phyloP scores from a whole-genome alignment of 805 yeast genomes.

The Kazachstania taianensis region DNA sequence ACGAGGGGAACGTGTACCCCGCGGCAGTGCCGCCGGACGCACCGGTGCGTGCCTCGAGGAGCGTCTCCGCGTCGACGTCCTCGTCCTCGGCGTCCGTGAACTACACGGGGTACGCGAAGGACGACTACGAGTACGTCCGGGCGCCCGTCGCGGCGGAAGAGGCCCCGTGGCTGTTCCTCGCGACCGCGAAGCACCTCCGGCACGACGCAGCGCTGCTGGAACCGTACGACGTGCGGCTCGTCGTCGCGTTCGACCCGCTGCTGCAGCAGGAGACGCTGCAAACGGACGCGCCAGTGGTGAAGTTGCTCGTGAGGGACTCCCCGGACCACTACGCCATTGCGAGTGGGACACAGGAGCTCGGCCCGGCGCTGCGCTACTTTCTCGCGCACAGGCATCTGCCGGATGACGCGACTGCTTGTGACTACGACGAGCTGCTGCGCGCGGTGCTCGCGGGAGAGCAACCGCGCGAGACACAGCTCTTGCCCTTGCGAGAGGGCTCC shows the following conservation, averaged over 20 bases:
- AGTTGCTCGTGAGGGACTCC: constrained; percentile 36
- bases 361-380: neutral
- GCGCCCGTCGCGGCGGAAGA: neutral
- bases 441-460: neutral
- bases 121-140: constrained; percentile 18
- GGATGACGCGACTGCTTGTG: neutral
- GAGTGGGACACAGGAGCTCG: constrained; percentile 7
- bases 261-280: constrained; percentile 21
- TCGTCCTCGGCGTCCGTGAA: constrained; percentile 1
- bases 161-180: constrained; percentile 30
- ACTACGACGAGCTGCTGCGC: neutral
- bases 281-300: constrained; percentile 32
- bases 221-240: constrained; percentile 32
- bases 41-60: neutral
- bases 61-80: neutral
- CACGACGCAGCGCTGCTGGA: constrained; percentile 26
- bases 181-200: constrained; percentile 37
- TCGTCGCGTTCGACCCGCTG: constrained; percentile 41
- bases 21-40: neutral
- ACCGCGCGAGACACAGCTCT: too few species aligned
- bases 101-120: constrained; percentile 17
- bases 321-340: constrained; percentile 34
- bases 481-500: neutral
- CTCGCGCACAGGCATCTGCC: neutral
- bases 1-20: constrained; percentile 18